Percentiles rank a stretch among this genome's conserved stretches.
Evolutionary conservation across 2,329 filamentous ascomycete species (phyloP).

Genomic region (Myriosclerotinia curreyana): DNA sequence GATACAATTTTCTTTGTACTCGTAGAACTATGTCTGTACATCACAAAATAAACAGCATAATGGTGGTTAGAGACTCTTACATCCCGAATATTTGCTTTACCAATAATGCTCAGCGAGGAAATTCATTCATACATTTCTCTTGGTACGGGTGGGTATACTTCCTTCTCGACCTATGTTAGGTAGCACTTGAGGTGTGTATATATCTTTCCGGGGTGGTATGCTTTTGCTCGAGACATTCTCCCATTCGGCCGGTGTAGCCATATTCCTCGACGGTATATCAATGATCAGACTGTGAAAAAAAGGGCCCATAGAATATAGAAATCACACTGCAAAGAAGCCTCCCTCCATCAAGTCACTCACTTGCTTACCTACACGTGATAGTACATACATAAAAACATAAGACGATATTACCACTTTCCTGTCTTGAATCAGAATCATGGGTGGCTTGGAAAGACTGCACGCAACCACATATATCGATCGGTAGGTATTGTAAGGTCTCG

Average conservation of each 20-base stretch:
- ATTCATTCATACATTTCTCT: too few relatives aligned
- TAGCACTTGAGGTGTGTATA: not conserved
- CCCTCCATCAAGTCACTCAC: not conserved
- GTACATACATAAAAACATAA: not conserved
- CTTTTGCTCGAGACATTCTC: not conserved
- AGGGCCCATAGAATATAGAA: not conserved
- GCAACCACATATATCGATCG: not conserved
- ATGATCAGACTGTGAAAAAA: not conserved
- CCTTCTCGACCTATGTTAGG: not conserved
- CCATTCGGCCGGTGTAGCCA: not conserved
- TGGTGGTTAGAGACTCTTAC: conserved; percentile 26
- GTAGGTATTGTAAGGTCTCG: not conserved
- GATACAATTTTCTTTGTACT: conserved; percentile 28
- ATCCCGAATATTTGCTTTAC: conserved; percentile 1
- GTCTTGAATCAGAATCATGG: not conserved
- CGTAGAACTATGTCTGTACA: conserved; percentile 29
- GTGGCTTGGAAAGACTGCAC: conserved; percentile 2
- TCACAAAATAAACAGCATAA: conserved; percentile 35
- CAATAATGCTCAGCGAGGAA: not conserved
- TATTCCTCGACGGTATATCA: not conserved
- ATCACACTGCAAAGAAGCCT: conserved; percentile 7
- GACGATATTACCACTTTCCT: not conserved
- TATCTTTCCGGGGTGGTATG: not conserved
- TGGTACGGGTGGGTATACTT: not conserved
- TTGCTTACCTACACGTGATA: conserved; percentile 9